Evolutionary conservation across 345 rosid species (phyloP), one percentile per base, ranked within the genome.

Genomic region (Corchorus capsularis): DNA sequence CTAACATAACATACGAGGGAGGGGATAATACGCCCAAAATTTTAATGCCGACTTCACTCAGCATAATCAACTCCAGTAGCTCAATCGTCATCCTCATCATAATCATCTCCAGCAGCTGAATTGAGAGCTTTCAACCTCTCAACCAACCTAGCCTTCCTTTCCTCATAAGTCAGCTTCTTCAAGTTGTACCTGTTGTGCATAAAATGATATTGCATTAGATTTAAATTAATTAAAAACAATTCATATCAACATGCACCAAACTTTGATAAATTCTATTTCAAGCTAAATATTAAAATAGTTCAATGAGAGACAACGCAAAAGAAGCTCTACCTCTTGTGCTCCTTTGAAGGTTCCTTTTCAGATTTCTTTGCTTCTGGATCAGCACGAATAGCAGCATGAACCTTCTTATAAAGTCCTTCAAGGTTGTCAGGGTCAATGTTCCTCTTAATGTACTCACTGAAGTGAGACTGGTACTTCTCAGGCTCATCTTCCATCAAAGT

Each of bases 311-410:
- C 17, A 4, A n/a, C n/a, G 70, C 16, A 15, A 32, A n/a, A 73
- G 12, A 56, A 56, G 14, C 5, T 56, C 14, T 56, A 91, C 96
- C 96, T 88, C 83, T 88, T 91, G 86, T 85, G 93, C 81, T 83
- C 82, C 79, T 78, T 84, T 1, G 88, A 87, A 49, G 87, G 88
- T 61, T 75, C 54, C 82, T 89, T 89, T 73, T 22, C 89, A 4
- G 85, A 55, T 60, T 89, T 85, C 92, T 89, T 86, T 0, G 74
- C 59, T 17, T 77, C 80, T 4, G 96, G 91, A 52, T 89, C 91
- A 0, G 92, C 93, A 14, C 93, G 93, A 11, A 89, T 89, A 55
- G 96, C 91, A 68, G 91, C 87, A 41, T 89, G 96, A 41, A 88
- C 92, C 85, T 88, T 91, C 81, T 89, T 89, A 87, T 91, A 91